These are phyloP conservation scores for Nicotiana noctiflora DNA, from an alignment of 257 asterid species.

Conservation along the genomic window DNA sequence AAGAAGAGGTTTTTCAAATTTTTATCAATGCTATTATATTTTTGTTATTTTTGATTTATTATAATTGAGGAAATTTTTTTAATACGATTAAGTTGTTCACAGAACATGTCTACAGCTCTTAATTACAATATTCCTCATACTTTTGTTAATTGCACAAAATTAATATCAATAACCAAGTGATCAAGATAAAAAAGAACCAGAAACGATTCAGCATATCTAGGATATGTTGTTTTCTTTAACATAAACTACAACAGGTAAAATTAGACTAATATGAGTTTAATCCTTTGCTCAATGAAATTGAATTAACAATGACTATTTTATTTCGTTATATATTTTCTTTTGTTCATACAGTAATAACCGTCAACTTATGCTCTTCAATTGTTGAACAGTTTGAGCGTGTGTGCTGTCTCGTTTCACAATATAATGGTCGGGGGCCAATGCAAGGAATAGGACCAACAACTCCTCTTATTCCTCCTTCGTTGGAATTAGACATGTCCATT, in stretches of 20 bases:
- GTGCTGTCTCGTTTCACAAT: slow-evolving; percentile 56
- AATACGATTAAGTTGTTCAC: background rate
- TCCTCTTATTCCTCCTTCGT: slow-evolving; percentile 37
- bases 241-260: too few relatives aligned
- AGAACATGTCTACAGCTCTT: background rate
- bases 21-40: background rate
- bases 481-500: slow-evolving; percentile 57
- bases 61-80: background rate
- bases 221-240: background rate
- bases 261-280: background rate
- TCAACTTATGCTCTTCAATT: background rate
- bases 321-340: background rate
- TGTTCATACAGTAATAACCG: background rate
- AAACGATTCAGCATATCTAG: background rate
- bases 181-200: background rate
- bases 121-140: background rate
- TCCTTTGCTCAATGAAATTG: background rate
- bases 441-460: slow-evolving; percentile 36
- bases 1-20: slow-evolving; percentile 55
- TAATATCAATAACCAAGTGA: background rate
- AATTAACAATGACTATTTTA: background rate
- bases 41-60: background rate
- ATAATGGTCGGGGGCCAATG: slow-evolving; percentile 49
- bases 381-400: slow-evolving; percentile 55
- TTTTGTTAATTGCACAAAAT: background rate